phyloP scores from a whole-genome alignment of 305 asterid genomes.

The Ajuga reptans region DNA sequence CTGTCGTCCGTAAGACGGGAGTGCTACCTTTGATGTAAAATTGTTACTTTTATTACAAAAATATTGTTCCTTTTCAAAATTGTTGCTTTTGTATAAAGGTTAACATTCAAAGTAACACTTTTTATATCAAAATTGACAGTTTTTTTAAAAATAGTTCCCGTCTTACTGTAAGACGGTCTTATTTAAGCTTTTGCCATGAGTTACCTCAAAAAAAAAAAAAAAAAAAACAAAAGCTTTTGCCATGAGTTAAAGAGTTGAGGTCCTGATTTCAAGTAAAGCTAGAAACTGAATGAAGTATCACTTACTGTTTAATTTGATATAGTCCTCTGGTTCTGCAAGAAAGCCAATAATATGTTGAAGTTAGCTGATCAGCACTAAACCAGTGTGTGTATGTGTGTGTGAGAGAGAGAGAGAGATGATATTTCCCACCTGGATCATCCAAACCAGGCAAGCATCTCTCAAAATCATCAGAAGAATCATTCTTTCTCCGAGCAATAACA shows the following conservation, averaged over 20 bases:
- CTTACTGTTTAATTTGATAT: conserved; percentile 51
- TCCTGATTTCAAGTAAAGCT: neutral
- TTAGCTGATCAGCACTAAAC: neutral
- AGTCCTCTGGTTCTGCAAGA: conserved; percentile 35
- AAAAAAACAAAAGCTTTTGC: neutral
- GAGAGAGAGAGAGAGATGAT: neutral
- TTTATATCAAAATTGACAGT: no score
- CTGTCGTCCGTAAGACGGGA: no score
- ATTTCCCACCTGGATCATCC: conserved; percentile 37
- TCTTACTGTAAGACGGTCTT: no score
- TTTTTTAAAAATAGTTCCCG: no score
- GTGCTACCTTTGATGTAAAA: no score
- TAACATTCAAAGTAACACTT: no score
- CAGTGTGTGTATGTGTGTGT: no score
- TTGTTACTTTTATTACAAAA: no score
- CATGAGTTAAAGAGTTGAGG: conserved; percentile 4
- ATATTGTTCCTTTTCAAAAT: no score
- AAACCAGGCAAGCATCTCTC: conserved; percentile 56
- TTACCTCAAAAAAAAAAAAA: no score
- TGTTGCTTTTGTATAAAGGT: no score
- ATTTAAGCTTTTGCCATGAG: no score
- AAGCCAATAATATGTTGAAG: neutral
- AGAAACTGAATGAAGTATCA: neutral
- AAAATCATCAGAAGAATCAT: conserved; percentile 34
- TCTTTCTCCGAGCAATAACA: conserved; percentile 31